Conservation (phyloP, 176 grass and related monocot genomes). For the Aegilops sharonensis region DNA sequence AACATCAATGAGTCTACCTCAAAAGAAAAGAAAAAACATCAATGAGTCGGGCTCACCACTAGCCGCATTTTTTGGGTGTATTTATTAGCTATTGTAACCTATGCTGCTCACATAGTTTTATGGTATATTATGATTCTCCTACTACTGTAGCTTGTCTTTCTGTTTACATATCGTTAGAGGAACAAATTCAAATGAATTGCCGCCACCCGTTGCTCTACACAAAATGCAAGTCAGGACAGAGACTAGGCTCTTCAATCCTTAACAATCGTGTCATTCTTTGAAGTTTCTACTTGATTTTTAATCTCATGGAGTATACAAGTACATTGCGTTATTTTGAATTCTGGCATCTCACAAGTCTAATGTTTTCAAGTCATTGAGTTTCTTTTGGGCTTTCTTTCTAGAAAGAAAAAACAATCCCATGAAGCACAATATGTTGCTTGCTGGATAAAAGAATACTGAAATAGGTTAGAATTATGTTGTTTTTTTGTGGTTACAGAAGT, state of each 20-base stretch:
- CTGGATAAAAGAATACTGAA: neutral
- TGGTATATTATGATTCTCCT: neutral
- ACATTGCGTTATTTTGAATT: neutral
- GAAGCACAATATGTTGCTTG: neutral
- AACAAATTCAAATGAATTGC: neutral
- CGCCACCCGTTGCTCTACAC: neutral
- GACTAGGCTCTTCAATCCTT: neutral
- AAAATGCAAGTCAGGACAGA: neutral
- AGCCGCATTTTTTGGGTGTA: neutral
- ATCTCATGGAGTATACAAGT: neutral
- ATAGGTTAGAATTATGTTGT: neutral
- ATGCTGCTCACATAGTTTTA: neutral
- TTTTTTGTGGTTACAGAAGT: neutral
- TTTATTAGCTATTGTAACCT: neutral
- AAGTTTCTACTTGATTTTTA: neutral
- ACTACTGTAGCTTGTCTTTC: neutral
- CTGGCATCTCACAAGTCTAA: neutral
- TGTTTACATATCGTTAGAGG: neutral
- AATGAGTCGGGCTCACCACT: neutral
- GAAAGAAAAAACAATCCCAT: neutral
- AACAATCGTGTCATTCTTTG: neutral
- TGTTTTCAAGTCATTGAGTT: neutral
- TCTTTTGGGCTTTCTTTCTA: neutral
- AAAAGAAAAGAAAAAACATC: neutral
- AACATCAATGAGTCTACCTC: neutral